A percentile compares a stretch with the other conserved stretches of the same genome.
Evolutionary conservation across 257 asterid genomes (phyloP).

Genomic region (Salvia hispanica): DNA sequence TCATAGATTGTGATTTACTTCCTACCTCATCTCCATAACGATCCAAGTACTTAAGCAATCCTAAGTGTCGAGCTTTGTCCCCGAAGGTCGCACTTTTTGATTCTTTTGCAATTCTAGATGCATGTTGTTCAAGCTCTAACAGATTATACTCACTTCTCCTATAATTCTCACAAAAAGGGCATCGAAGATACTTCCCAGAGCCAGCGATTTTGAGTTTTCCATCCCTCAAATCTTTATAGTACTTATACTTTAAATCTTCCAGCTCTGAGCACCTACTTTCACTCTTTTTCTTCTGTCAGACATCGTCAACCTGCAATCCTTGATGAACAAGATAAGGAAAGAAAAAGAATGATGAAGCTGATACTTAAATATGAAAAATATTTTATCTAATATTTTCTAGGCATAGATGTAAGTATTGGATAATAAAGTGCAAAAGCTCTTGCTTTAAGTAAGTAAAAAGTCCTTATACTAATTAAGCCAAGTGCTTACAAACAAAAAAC

Average conservation of each 20-base stretch:
- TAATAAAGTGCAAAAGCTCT: neutral
- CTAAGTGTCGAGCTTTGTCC: slow-evolving; percentile 72
- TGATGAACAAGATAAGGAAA: slow-evolving; percentile 10
- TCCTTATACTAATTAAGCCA: slow-evolving; percentile 5
- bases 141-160: slow-evolving; percentile 51
- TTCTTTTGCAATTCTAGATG: slow-evolving; percentile 63
- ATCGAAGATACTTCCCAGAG: slow-evolving; percentile 49
- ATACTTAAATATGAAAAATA: slow-evolving; percentile 4
- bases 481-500: slow-evolving; percentile 1
- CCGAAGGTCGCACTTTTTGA: slow-evolving; percentile 62
- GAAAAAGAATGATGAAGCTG: slow-evolving; percentile 4
- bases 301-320: slow-evolving; percentile 49
- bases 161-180: slow-evolving; percentile 64
- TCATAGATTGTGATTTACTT: slow-evolving; percentile 29
- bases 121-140: slow-evolving; percentile 63
- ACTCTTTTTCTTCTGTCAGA: slow-evolving; percentile 47
- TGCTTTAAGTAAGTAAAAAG: neutral
- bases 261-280: slow-evolving; percentile 39
- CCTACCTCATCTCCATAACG: slow-evolving; percentile 39
- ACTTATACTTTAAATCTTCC: slow-evolving; percentile 52
- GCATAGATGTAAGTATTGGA: neutral
- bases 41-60: slow-evolving; percentile 64
- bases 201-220: slow-evolving; percentile 46
- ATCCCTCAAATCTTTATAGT: slow-evolving; percentile 60
- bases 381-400: neutral